Evolutionary conservation across 257 asterid genomes (phyloP), one percentile per base, ranked within the genome.

Genomic region (Striga asiatica): DNA sequence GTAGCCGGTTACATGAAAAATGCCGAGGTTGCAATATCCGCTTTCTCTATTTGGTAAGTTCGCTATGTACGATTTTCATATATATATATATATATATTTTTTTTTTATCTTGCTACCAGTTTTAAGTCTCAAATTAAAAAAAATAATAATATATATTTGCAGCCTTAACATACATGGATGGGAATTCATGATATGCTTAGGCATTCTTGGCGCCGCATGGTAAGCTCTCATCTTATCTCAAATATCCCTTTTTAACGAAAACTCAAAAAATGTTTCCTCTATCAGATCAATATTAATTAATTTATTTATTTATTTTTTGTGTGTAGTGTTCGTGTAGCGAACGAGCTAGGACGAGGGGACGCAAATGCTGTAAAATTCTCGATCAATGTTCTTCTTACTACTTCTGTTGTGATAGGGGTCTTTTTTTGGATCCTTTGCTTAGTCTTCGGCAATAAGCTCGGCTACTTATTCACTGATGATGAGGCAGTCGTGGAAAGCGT

Each of bases 311-410:
- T 25, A 16, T 49, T 59, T 39, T 32, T 38, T 50, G 41, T 57
- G 8, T n/a, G n/a, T 41, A 89, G 97, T 14, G 98, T 83, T 6
- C 88, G 98, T 10, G 74, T 86, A 61, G 93, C 98, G n/a, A 89
- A 89, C 50, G 98, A 86, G 65, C 82, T 89, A 2, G 98, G 98
- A 49, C 66, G 82, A 71, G 96, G 98, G 62, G 81, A 89, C 16
- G 95, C 93, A 8, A 86, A 78, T 60, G 96, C 95, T 60, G 76
- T 65, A 5, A 79, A 66, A 46, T 89, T 86, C 60, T 64, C 98
- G 5, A 81, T 86, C 38, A 86, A 86, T 65, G 85, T 81, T 61
- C 59, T 81, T 5, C 53, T 77, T 37, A 4, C 65, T 35, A 86
- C 87, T 60, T 83, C 98, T 3, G 0, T 65, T 28, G 6, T 70